These are phyloP conservation scores for Ichthyophthirius multifiliis DNA, from an alignment of 169 alveolate species.

Conservation along the genomic window DNA sequence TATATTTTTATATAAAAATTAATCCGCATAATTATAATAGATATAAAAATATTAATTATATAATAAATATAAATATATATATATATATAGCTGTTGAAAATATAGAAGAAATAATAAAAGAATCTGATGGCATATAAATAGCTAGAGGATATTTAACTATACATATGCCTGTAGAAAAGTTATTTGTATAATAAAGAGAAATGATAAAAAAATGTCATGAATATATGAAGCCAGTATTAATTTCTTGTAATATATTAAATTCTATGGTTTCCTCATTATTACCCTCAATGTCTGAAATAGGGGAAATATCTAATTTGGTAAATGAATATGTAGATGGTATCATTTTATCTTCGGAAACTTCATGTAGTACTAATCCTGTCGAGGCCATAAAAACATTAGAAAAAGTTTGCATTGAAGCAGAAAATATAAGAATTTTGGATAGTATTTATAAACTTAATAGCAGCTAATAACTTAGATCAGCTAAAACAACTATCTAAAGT, in stretches of 20 bases:
- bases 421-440: not conserved
- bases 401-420: constrained; percentile 19
- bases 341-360: constrained; percentile 36
- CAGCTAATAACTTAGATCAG: not conserved
- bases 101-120: constrained; percentile 29
- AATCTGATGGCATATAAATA: constrained; percentile 26
- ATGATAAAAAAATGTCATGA: constrained; percentile 25
- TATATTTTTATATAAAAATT: not conserved
- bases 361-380: constrained; percentile 27
- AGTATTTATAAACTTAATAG: not conserved
- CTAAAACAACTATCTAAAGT: not conserved
- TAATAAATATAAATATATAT: not conserved
- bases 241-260: constrained; percentile 35
- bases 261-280: constrained; percentile 26
- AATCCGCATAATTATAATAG: not conserved
- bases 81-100: constrained; percentile 17
- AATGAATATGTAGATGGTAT: constrained; percentile 32
- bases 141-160: constrained; percentile 31
- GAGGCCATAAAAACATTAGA: constrained; percentile 25
- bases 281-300: constrained; percentile 42
- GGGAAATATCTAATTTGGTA: constrained; percentile 37
- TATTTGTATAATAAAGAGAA: constrained; percentile 8
- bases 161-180: constrained; percentile 21
- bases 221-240: constrained; percentile 23
- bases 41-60: not conserved